Percentiles rank a stretch among this genome's conserved stretches.
phyloP scores from a whole-genome alignment of 2,329 filamentous ascomycete species.

The Exophiala dermatitidis region DNA sequence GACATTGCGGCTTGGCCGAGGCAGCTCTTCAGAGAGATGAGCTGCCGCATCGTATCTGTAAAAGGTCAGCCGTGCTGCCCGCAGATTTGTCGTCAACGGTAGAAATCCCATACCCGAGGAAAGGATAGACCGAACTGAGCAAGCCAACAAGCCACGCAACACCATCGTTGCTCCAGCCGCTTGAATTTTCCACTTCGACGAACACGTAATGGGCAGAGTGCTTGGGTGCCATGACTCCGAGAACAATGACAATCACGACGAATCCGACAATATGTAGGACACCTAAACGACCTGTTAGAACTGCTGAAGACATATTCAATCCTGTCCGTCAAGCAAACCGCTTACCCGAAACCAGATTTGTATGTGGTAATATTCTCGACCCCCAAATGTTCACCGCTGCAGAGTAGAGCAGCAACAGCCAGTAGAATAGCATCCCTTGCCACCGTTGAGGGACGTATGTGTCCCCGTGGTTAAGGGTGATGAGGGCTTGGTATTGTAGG shows the following conservation, averaged over 20 bases:
- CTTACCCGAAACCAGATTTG: conserved; percentile 12
- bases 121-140: conserved; percentile 31
- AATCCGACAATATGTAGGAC: conserved; percentile 33
- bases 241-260: conserved; percentile 33
- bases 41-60: conserved; percentile 21
- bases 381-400: conserved; percentile 32
- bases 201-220: conserved; percentile 34
- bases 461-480: conserved; percentile 29
- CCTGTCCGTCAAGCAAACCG: conserved; percentile 36
- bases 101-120: conserved; percentile 27
- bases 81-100: conserved; percentile 7
- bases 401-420: conserved; percentile 34
- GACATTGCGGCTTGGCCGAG: conserved; percentile 31
- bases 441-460: conserved; percentile 32
- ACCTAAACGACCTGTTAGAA: conserved; percentile 15
- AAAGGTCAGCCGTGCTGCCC: conserved; percentile 5
- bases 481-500: not conserved
- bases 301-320: conserved; percentile 32
- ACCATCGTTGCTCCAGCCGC: conserved; percentile 32
- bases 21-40: conserved; percentile 36
- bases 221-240: conserved; percentile 30
- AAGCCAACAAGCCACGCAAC: conserved; percentile 36
- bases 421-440: conserved; percentile 24
- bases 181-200: conserved; percentile 26
- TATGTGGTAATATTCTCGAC: conserved; percentile 14